These are phyloP conservation scores for Astragalus glycyphyllos DNA, from an alignment of 306 rosid genomes.

Conservation along the genomic window DNA sequence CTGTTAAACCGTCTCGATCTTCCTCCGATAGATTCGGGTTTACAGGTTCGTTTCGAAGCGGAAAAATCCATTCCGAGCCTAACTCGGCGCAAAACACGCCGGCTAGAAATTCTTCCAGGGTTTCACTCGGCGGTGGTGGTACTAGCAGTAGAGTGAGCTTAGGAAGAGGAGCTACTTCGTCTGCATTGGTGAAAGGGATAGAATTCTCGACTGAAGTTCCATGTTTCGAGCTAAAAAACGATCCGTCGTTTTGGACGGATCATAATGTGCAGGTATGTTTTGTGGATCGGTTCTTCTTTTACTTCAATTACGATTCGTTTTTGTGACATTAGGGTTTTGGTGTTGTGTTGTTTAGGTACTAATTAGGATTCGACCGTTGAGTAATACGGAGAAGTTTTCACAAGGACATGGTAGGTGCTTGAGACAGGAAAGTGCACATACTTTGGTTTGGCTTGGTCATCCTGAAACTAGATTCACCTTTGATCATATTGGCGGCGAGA, in stretches of 20 bases:
- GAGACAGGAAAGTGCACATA: conserved; percentile 81
- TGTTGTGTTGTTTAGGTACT: conserved; percentile 67
- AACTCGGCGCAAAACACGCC: conserved; percentile 79
- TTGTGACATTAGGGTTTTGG: conserved; percentile 29
- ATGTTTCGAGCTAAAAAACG: conserved; percentile 73
- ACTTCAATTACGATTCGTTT: neutral
- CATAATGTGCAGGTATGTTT: conserved; percentile 86
- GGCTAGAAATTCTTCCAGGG: conserved; percentile 56
- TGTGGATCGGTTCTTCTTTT: conserved; percentile 9
- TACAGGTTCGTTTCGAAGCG: conserved; percentile 51
- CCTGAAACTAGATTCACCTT: conserved; percentile 95
- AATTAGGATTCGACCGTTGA: conserved; percentile 86
- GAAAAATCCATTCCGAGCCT: conserved; percentile 69
- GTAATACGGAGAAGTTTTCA: conserved; percentile 66
- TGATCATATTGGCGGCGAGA: conserved; percentile 86
- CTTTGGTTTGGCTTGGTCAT: conserved; percentile 89
- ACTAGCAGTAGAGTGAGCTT: conserved; percentile 49
- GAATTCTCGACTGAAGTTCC: conserved; percentile 51
- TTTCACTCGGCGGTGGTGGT: conserved; percentile 61
- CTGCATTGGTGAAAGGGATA: conserved; percentile 39
- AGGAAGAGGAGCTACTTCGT: conserved; percentile 40
- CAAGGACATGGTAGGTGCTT: conserved; percentile 81
- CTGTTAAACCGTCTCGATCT: conserved; percentile 45
- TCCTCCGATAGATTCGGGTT: conserved; percentile 46
- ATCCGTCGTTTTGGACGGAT: conserved; percentile 86